phyloP scores from a whole-genome alignment of 768 basidiomycete species.

The Candolleomyces eurysporus region DNA sequence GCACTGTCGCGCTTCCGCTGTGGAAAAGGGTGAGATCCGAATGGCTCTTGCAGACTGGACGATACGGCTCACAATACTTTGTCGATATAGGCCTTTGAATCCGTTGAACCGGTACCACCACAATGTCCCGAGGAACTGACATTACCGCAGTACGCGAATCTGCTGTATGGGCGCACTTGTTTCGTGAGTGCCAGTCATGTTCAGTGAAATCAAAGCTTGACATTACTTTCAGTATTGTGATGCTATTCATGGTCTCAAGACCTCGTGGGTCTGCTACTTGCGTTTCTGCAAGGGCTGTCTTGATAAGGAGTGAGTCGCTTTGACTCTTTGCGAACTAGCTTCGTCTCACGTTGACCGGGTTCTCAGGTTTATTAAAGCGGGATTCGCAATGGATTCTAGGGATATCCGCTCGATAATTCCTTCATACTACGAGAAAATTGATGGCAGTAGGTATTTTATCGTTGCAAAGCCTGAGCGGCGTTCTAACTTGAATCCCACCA shows the following conservation, averaged over 20 bases:
- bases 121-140: not conserved
- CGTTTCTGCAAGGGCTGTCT: not conserved
- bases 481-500: too few species aligned
- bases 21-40: constrained; percentile 29
- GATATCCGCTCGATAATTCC: too few species aligned
- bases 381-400: not conserved
- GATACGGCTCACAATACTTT: not conserved
- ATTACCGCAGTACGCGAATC: not conserved
- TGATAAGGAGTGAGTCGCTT: not conserved
- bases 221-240: not conserved
- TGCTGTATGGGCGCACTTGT: not conserved
- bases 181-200: not conserved
- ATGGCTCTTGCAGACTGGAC: not conserved
- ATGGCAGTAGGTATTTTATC: too few species aligned
- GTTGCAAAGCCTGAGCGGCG: too few species aligned
- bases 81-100: not conserved
- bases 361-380: not conserved
- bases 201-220: not conserved
- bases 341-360: not conserved
- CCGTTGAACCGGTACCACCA: not conserved
- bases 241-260: not conserved
- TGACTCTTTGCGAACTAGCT: not conserved
- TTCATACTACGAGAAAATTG: too few species aligned
- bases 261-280: not conserved
- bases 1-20: constrained; percentile 15